Percentiles rank a stretch among this genome's conserved stretches.
These are phyloP conservation scores for Nicotiana noctiflora DNA, from an alignment of 257 asterid genomes.

Conservation along the genomic window DNA sequence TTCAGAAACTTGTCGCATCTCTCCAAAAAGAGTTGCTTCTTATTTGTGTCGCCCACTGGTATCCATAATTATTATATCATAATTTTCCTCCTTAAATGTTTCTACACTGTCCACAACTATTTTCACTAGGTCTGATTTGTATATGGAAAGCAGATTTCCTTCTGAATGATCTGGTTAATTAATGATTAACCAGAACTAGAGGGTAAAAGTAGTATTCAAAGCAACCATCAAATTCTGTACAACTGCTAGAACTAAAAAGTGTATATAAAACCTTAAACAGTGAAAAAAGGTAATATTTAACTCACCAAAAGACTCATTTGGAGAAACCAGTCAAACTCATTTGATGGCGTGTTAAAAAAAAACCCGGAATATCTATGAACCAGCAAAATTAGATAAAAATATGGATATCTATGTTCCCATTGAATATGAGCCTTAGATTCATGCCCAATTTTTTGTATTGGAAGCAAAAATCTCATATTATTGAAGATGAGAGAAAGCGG, in stretches of 20 bases:
- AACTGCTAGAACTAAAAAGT: no score
- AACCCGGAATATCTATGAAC: no score
- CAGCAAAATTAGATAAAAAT: no score
- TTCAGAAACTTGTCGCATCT: slow-evolving; percentile 98
- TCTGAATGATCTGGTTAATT: no score
- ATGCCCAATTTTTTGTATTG: no score
- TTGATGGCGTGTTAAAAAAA: no score
- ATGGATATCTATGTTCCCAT: no score
- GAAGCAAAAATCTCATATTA: no score
- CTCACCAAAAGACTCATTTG: not conserved
- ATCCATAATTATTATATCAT: slow-evolving; percentile 90
- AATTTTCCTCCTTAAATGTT: slow-evolving; percentile 75
- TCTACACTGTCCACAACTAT: slow-evolving; percentile 95
- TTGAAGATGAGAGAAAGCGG: no score
- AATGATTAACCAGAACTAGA: no score
- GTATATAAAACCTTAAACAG: not conserved
- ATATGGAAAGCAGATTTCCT: slow-evolving; percentile 18
- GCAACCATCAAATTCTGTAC: not conserved
- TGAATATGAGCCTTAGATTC: no score
- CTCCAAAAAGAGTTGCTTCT: slow-evolving; percentile 90
- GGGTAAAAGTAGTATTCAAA: not conserved
- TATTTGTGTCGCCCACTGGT: slow-evolving; percentile 99
- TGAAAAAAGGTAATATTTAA: not conserved
- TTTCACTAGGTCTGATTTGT: slow-evolving; percentile 97
- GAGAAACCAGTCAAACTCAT: no score